Base-by-base conservation (phyloP, 1,284 basidiomycete genomes). In the Boletus semigastroideus region DNA sequence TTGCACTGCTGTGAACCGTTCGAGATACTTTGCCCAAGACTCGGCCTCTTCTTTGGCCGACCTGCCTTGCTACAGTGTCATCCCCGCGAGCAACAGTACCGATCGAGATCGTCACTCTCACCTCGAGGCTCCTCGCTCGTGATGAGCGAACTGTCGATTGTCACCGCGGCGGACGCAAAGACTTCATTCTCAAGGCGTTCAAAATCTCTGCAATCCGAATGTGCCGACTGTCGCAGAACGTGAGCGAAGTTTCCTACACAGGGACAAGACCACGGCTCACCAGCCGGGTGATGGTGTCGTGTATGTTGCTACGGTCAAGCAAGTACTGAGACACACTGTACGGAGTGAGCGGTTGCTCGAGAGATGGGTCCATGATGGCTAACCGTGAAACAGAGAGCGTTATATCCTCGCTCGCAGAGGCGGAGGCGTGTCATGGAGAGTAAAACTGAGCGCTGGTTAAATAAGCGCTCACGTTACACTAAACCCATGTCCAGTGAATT, bases 301-400 rank as follows among this genome's bases (percentile, higher is more conserved):
- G 59, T 43, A 64, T 65, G 27, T 65, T 67, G 51, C 49, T n/a
- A 14, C 63, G 61, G 48, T 64, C 63, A 22, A 64, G 55, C n/a
- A 64, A 25, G 42, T 60, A 64, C 39, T 64, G 61, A 27, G 57
- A 48, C 30, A 63, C 13, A 31, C 34, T 53, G 51, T 66, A 63
- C 30, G 52, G 43, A 20, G 49, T 12, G 5, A 57, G 48, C 46
- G 47, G 41, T 19, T 49, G 52, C 14, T 53, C 49, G 31, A 41
- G 20, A 22, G 52, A 34, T 34, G 42, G 17, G 10, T 60, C 49
- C 62, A 56, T 60, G 22, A 36, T 16, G 41, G 31, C 40, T 19
- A 34, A 22, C 38, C 33, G 31, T 20, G 30, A 25, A 25, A 25
- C 25, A 25, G 25, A 33, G 36, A 40, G 36, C 33, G 16, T 33